phyloP scores from a whole-genome alignment of 2,329 filamentous ascomycete species.

The Neurospora sp. region DNA sequence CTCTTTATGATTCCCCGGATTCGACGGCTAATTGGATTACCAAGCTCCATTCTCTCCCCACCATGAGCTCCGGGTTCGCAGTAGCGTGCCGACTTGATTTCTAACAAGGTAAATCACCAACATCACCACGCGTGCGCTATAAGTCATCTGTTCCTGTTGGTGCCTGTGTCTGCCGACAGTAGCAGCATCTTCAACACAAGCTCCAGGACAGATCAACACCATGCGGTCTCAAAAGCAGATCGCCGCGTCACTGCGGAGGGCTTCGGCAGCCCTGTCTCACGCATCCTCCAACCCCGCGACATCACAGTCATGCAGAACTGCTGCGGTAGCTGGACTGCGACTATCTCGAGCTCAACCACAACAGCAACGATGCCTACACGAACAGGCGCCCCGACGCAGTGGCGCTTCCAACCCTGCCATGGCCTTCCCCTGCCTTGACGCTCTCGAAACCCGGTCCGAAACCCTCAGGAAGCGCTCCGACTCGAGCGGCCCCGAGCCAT shows the following conservation, averaged over 20 bases:
- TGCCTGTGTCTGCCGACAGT: neutral
- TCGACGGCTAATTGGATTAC: neutral
- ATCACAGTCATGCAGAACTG: neutral
- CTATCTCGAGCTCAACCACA: neutral
- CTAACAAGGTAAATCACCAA: neutral
- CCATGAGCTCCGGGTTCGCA: neutral
- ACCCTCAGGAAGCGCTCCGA: slow-evolving; percentile 52
- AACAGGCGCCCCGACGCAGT: slow-evolving; percentile 12
- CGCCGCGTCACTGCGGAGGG: neutral
- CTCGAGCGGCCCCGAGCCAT: slow-evolving; percentile 77
- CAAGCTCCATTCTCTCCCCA: neutral
- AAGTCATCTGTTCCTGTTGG: neutral
- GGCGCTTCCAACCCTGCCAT: slow-evolving; percentile 68
- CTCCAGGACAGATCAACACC: neutral
- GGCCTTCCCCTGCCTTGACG: slow-evolving; percentile 84
- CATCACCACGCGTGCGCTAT: neutral
- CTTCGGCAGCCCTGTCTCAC: neutral
- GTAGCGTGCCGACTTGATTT: neutral
- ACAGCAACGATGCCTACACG: slow-evolving; percentile 13
- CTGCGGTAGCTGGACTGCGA: neutral
- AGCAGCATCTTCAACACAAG: neutral
- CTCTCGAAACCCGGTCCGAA: slow-evolving; percentile 67
- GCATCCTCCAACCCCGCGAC: neutral
- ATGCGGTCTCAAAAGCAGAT: neutral
- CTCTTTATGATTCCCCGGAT: neutral